Percentiles rank a stretch among this genome's conserved stretches.
Evolutionary conservation across 768 basidiomycete species (phyloP).

Genomic region (Leccinum aurantiacum): DNA sequence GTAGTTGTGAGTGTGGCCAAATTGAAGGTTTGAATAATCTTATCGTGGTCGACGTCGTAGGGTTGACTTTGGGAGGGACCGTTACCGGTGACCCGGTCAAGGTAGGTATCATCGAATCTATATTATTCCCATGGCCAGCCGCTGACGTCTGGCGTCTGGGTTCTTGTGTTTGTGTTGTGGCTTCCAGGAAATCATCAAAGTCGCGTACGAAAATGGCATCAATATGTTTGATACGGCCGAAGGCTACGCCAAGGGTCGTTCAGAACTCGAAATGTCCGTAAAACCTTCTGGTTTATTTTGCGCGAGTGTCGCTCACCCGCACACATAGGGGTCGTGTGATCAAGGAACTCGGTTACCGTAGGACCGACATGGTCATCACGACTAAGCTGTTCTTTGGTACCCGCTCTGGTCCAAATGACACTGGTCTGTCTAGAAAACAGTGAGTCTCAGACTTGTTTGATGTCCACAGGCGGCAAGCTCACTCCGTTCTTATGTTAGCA

Average conservation of each 20-base stretch:
- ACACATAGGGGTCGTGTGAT: conserved; percentile 48
- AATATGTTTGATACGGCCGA: conserved; percentile 53
- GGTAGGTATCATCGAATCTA: conserved; percentile 15
- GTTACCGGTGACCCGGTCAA: conserved; percentile 54
- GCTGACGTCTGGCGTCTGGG: not conserved
- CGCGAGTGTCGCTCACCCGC: not conserved
- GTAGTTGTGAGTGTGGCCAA: conserved; percentile 41
- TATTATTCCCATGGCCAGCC: not conserved
- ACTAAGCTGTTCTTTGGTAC: conserved; percentile 63
- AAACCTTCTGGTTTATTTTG: not conserved
- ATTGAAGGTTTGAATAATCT: not conserved
- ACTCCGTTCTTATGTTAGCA: conserved; percentile 27
- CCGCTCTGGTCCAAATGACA: conserved; percentile 44
- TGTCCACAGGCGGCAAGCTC: not conserved
- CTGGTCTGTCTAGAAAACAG: conserved; percentile 37
- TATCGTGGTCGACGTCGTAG: conserved; percentile 13
- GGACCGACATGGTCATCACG: conserved; percentile 51
- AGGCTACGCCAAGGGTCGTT: conserved; percentile 44
- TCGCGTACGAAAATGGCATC: conserved; percentile 52
- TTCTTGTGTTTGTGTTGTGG: not conserved
- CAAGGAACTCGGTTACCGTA: conserved; percentile 50
- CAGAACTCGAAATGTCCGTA: conserved; percentile 52
- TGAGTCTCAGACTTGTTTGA: conserved; percentile 5
- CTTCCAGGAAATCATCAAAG: conserved; percentile 50
- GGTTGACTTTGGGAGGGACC: conserved; percentile 49